phyloP scores from a whole-genome alignment of 352 stramenopile species.

The Paralagenidium karlingii region DNA sequence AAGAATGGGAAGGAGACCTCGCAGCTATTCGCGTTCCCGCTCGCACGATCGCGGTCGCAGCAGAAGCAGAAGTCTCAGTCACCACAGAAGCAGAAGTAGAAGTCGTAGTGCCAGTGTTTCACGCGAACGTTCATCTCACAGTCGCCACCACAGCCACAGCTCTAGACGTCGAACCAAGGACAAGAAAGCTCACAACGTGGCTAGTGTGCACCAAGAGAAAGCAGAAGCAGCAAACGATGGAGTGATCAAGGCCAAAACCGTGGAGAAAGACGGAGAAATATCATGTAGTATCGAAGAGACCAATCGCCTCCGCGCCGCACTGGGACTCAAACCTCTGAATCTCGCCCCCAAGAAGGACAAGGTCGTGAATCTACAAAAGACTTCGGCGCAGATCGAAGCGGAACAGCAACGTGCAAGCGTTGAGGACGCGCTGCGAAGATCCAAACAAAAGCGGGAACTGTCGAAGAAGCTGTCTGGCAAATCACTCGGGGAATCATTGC shows the following conservation, averaged over 20 bases:
- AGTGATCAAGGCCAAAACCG: conserved; percentile 10
- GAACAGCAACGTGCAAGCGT: conserved; percentile 33
- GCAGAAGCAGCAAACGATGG: neutral
- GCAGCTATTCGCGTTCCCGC: conserved; percentile 15
- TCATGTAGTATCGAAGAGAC: conserved; percentile 76
- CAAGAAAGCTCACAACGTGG: conserved; percentile 2
- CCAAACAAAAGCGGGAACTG: conserved; percentile 53
- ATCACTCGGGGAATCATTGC: conserved; percentile 62
- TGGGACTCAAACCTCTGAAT: conserved; percentile 65
- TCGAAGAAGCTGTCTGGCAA: conserved; percentile 52
- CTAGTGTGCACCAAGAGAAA: neutral
- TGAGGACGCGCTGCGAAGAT: conserved; percentile 45
- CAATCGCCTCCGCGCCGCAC: conserved; percentile 48
- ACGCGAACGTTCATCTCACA: conserved; percentile 7
- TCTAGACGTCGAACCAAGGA: conserved; percentile 3
- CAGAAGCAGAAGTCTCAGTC: conserved; percentile 1
- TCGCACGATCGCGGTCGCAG: conserved; percentile 4
- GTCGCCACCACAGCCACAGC: conserved; percentile 11
- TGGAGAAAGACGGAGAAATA: conserved; percentile 68
- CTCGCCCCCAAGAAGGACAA: conserved; percentile 29
- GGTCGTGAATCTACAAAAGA: conserved; percentile 60
- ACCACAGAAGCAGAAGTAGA: neutral
- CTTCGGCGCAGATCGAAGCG: conserved; percentile 26
- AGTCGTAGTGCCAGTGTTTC: conserved; percentile 1
- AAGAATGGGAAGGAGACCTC: no score